Conservation (phyloP, 371 early-diverging fungal genomes). For the Syncephalastrum sp. region DNA sequence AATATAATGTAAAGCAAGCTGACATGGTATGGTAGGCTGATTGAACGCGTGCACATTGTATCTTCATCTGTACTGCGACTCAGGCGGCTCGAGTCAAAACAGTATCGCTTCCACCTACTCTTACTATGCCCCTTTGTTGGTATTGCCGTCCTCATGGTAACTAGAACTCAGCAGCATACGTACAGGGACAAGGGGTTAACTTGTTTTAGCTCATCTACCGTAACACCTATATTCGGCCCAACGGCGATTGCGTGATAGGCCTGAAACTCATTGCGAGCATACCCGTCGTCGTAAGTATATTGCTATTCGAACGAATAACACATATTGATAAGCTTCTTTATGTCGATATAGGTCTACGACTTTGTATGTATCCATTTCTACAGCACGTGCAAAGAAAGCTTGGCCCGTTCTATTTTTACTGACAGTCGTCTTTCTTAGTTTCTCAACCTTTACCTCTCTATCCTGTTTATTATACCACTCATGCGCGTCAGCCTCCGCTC, state of each 20-base stretch:
- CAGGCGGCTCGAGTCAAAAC: constrained; percentile 40
- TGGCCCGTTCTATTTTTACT: too few relatives aligned
- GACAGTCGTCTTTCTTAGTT: constrained; percentile 14
- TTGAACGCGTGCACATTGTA: constrained; percentile 48
- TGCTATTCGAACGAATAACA: background rate
- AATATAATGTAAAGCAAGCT: too few relatives aligned
- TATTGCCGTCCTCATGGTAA: constrained; percentile 49
- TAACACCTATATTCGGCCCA: constrained; percentile 38
- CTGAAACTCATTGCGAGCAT: constrained; percentile 50
- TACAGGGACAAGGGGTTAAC: too few relatives aligned
- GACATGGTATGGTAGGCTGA: constrained; percentile 26
- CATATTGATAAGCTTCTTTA: background rate
- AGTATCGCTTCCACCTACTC: constrained; percentile 47
- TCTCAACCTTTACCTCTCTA: constrained; percentile 48
- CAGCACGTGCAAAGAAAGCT: constrained; percentile 1
- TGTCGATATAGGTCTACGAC: constrained; percentile 29
- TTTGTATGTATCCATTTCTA: constrained; percentile 29
- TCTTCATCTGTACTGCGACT: constrained; percentile 23
- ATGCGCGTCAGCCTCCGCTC: constrained; percentile 31
- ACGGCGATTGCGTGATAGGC: constrained; percentile 52
- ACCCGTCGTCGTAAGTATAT: constrained; percentile 36
- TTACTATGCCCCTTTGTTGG: constrained; percentile 43
- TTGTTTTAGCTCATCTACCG: constrained; percentile 27
- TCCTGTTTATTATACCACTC: constrained; percentile 48
- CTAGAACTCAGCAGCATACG: background rate